Evolutionary conservation across 306 rosid genomes (phyloP).

Genomic region (Coriaria nepalensis): DNA sequence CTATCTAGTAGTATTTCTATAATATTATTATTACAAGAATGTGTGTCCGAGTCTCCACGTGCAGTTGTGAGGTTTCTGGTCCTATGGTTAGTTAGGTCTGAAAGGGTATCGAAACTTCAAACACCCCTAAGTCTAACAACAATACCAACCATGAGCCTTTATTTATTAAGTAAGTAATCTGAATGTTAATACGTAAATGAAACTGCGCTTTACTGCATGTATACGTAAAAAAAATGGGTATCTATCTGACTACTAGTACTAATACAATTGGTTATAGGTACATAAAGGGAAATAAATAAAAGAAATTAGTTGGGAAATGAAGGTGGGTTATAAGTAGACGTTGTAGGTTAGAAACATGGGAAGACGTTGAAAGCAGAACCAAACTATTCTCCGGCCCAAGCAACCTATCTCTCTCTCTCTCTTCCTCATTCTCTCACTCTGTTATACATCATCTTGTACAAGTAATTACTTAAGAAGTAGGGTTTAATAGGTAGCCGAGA

Average conservation of each 20-base stretch:
- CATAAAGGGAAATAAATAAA: background rate
- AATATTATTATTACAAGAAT: background rate
- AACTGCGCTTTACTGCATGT: too few species aligned
- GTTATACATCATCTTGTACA: conserved; percentile 4
- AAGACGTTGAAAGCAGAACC: conserved; percentile 97
- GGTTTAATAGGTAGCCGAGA: conserved; percentile 61
- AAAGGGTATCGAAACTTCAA: conserved; percentile 38
- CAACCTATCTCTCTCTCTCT: conserved; percentile 35
- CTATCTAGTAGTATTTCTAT: too few species aligned
- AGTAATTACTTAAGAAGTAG: conserved; percentile 18
- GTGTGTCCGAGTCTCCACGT: conserved; percentile 27
- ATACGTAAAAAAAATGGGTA: too few species aligned
- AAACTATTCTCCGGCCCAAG: conserved; percentile 56
- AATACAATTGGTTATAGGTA: background rate
- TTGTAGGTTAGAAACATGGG: conserved; percentile 92
- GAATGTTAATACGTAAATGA: too few species aligned
- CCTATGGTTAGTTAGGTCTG: conserved; percentile 43
- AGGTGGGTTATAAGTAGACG: conserved; percentile 98
- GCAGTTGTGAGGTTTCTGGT: conserved; percentile 28
- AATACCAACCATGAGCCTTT: conserved; percentile 22
- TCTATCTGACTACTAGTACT: background rate
- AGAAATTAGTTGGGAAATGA: conserved; percentile 6
- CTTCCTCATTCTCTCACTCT: conserved; percentile 10
- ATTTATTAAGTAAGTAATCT: background rate
- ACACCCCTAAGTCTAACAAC: conserved; percentile 21